Base-by-base conservation (phyloP, 768 basidiomycete species). In the Calocybe cyanea region DNA sequence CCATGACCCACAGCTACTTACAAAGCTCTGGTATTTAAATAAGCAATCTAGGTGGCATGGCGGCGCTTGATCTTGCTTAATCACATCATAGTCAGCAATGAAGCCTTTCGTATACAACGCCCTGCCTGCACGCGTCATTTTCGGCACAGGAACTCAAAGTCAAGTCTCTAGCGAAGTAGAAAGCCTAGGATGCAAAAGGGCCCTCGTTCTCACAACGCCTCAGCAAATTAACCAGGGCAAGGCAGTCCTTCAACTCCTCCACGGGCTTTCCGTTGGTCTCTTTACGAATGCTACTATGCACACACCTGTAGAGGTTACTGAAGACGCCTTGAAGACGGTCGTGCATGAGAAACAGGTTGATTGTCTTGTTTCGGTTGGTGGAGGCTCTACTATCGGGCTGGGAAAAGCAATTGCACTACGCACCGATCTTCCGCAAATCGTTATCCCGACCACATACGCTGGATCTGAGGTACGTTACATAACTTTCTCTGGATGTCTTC, bases 251-350 rank as follows among this genome's bases (percentile, higher is more conserved):
- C 49, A 50, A 4, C 25, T 50, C 8, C 38, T 59, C 10, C 54
- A 56, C 1, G 43, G 49, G 23, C 41, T 60, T 2, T 50, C 47
- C 9, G 68, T 63, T 17, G 70, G 68, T 1, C 24, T 69, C 19
- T 70, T 64, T 56, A 57, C 60, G 11, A 64, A 67, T 21, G 70
- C 71, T 2, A 62, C 63, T 0, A 69, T 71, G 69, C 70, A 71
- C 51, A 71, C 68, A 1, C 70, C 71, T 5, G 59, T 54, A 33
- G 25, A 66, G 25, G 56, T 71, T 19, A 70, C 71, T 7, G 52
- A 62, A n/a, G 62, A 66, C 2, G 69, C 67, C 2, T 43, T 70
- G 25, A 39, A 50, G 14, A 33, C 58, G 9, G 62, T 52, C 0
- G 46, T 56, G 38, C 48, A 51, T 25, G 49, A 62, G 2, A 47